These are phyloP conservation scores for Fusarium sp. DNA, from an alignment of 2,329 filamentous ascomycete species.

Conservation along the genomic window DNA sequence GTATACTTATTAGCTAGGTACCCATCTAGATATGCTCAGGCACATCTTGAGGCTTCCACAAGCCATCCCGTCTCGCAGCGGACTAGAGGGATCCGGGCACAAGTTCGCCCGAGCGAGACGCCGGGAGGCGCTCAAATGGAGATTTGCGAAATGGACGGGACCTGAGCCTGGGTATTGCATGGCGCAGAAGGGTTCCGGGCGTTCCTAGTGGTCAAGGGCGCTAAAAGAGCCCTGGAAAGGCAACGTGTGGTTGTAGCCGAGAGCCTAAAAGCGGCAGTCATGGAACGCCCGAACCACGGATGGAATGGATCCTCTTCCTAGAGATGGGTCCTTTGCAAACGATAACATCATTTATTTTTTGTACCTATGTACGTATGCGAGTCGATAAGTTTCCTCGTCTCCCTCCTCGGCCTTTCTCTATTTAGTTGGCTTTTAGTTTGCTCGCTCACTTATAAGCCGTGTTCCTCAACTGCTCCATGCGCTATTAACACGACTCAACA, in stretches of 20 bases:
- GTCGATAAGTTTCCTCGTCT: neutral
- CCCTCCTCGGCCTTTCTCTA: slow-evolving; percentile 1
- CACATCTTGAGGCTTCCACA: slow-evolving; percentile 1
- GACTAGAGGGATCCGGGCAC: neutral
- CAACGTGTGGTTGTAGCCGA: slow-evolving; percentile 17
- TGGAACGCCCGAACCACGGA: slow-evolving; percentile 8
- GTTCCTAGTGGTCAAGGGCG: slow-evolving; percentile 24
- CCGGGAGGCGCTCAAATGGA: slow-evolving; percentile 27
- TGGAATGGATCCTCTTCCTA: slow-evolving; percentile 2
- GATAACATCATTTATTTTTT: slow-evolving; percentile 13
- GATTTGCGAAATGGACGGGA: slow-evolving; percentile 5
- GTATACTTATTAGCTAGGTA: too few relatives aligned
- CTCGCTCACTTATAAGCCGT: slow-evolving; percentile 1
- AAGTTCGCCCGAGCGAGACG: slow-evolving; percentile 31
- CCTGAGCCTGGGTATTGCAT: slow-evolving; percentile 19
- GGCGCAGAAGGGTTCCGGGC: slow-evolving; percentile 2
- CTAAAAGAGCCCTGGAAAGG: slow-evolving; percentile 16
- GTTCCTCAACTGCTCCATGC: slow-evolving; percentile 14
- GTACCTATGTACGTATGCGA: neutral
- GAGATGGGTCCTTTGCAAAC: slow-evolving; percentile 20
- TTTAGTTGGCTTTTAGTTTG: slow-evolving; percentile 10
- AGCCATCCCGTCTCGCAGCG: neutral
- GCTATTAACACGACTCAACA: slow-evolving; percentile 4
- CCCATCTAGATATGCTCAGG: too few relatives aligned
- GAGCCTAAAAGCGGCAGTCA: slow-evolving; percentile 21